phyloP scores from a whole-genome alignment of 345 rosid species.

The Clausena lansium region DNA sequence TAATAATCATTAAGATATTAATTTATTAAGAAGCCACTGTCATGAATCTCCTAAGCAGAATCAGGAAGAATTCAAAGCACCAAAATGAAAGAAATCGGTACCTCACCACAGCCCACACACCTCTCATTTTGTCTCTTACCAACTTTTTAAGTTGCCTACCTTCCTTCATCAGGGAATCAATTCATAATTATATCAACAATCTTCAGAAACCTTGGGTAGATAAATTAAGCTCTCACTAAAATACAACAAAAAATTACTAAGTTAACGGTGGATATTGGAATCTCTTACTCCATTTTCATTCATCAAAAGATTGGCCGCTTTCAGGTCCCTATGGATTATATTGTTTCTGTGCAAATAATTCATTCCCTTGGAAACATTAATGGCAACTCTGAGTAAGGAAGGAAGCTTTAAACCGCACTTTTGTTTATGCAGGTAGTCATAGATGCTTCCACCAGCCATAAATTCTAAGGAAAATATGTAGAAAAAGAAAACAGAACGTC shows the following conservation, averaged over 20 bases:
- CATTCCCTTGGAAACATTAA: constrained; percentile 71
- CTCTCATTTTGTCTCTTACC: not conserved
- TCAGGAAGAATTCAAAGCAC: not conserved
- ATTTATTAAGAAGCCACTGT: not conserved
- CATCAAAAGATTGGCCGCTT: constrained; percentile 72
- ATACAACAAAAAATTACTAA: not conserved
- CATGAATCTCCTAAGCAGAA: not conserved
- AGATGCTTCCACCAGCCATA: constrained; percentile 71
- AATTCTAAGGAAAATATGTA: constrained; percentile 34
- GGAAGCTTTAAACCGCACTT: constrained; percentile 48
- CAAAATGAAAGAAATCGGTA: not conserved
- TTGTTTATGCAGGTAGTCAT: constrained; percentile 58
- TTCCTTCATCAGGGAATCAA: not conserved
- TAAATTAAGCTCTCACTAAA: not conserved
- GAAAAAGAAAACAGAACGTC: not conserved
- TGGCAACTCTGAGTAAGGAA: constrained; percentile 55
- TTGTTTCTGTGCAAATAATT: constrained; percentile 60
- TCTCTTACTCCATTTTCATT: constrained; percentile 63
- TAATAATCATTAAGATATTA: not conserved
- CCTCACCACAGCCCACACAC: not conserved
- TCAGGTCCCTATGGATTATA: constrained; percentile 57
- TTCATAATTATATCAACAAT: not conserved
- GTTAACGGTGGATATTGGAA: constrained; percentile 11
- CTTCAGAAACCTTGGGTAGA: not conserved
- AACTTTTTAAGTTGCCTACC: not conserved